phyloP scores from a whole-genome alignment of 352 stramenopile genomes.

The Phytophthora citrophthora region DNA sequence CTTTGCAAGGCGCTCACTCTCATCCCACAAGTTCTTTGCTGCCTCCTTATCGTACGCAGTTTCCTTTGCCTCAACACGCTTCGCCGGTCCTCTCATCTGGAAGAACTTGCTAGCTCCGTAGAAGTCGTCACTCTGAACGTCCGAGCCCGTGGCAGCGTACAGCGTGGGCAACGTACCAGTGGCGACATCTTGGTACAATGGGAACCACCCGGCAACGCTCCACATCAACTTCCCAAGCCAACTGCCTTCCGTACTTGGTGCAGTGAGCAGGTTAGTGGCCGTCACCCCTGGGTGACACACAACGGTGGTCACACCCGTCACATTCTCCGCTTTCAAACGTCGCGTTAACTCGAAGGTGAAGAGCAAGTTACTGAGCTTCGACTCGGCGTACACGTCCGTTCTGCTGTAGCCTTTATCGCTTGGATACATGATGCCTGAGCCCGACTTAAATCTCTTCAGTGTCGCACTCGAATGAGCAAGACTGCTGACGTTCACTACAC shows the following conservation, averaged over 20 bases:
- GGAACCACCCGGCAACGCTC: not conserved
- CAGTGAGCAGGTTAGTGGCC: slow-evolving; percentile 16
- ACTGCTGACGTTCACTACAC: slow-evolving; percentile 44
- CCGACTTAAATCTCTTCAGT: slow-evolving; percentile 17
- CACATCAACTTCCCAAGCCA: slow-evolving; percentile 14
- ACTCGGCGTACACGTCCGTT: slow-evolving; percentile 40
- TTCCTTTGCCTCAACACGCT: slow-evolving; percentile 16
- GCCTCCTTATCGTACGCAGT: slow-evolving; percentile 14
- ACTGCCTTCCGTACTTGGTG: slow-evolving; percentile 17
- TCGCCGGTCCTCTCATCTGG: slow-evolving; percentile 33
- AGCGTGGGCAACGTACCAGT: slow-evolving; percentile 47
- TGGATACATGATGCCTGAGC: slow-evolving; percentile 14
- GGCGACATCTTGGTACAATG: slow-evolving; percentile 20
- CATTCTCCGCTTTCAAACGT: slow-evolving; percentile 25
- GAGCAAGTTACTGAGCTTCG: slow-evolving; percentile 64
- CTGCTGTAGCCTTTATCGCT: slow-evolving; percentile 24
- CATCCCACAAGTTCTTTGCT: slow-evolving; percentile 20
- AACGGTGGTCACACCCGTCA: slow-evolving; percentile 30
- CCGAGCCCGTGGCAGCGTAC: slow-evolving; percentile 40
- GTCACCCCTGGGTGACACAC: slow-evolving; percentile 50
- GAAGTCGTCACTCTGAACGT: slow-evolving; percentile 46
- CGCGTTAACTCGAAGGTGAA: slow-evolving; percentile 56
- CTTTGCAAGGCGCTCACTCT: slow-evolving; percentile 32
- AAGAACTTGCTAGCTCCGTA: slow-evolving; percentile 46
- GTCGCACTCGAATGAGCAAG: slow-evolving; percentile 32